Conservation (phyloP, 177 flowering plant genomes). For the Tripterygium wilfordii region DNA sequence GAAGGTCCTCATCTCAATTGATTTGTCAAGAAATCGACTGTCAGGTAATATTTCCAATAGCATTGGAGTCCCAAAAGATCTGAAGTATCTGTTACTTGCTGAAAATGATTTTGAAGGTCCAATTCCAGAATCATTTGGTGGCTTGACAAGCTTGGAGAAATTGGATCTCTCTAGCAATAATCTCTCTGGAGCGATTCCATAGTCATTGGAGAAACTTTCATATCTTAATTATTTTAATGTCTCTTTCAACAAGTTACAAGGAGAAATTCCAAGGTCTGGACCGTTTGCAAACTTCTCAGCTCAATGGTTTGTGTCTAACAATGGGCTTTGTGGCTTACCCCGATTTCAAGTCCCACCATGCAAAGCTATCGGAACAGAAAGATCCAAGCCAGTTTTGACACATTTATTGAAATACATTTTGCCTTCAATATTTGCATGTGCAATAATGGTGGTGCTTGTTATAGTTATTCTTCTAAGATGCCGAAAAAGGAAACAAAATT, state of each 20-base stretch:
- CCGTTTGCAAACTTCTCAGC: constrained; percentile 12
- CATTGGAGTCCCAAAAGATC: constrained; percentile 7
- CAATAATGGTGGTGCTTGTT: neutral
- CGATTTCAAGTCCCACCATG: no score
- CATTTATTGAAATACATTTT: neutral
- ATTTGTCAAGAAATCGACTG: constrained; percentile 15
- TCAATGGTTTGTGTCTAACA: constrained; percentile 7
- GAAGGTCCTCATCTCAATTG: constrained; percentile 2
- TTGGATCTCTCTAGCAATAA: constrained; percentile 19
- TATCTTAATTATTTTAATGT: constrained; percentile 12
- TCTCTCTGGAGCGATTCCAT: constrained; percentile 19
- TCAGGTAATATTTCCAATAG: constrained; percentile 8
- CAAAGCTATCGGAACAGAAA: neutral
- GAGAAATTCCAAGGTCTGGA: constrained; percentile 16
- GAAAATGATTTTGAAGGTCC: constrained; percentile 10
- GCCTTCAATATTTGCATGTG: neutral
- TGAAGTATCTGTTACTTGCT: constrained; percentile 4
- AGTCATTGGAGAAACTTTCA: constrained; percentile 5
- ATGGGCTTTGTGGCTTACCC: constrained; percentile 17
- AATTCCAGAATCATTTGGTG: constrained; percentile 17
- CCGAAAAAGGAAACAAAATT: neutral
- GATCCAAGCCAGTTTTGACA: neutral
- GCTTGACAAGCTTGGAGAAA: constrained; percentile 7
- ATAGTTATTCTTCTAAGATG: neutral
- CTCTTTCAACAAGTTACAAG: constrained; percentile 11